A percentile compares a stretch with the other conserved stretches of the same genome.
Evolutionary conservation across 2,329 filamentous ascomycete genomes (phyloP).

Genomic region (Tolypocladium cylindrosporum): DNA sequence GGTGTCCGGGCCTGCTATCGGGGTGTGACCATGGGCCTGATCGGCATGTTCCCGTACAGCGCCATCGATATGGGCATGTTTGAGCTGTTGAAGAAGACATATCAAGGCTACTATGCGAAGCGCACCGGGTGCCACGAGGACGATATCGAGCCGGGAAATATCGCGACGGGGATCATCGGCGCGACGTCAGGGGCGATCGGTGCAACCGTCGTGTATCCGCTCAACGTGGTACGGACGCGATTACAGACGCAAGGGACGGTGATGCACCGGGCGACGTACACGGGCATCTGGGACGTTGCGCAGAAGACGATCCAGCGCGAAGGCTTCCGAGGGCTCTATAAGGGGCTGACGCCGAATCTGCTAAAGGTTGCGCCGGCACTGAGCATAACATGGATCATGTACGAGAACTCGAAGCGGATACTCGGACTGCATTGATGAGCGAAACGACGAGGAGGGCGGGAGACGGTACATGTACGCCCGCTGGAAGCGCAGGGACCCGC

Average conservation of each 20-base stretch:
- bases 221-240: conserved; percentile 86
- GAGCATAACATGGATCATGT: conserved; percentile 89
- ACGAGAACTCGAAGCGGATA: conserved; percentile 77
- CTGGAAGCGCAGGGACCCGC: not conserved
- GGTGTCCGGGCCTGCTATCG: conserved; percentile 75
- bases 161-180: conserved; percentile 80
- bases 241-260: conserved; percentile 89
- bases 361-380: conserved; percentile 94
- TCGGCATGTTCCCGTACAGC: conserved; percentile 97
- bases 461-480: not conserved
- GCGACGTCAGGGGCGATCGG: conserved; percentile 87
- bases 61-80: conserved; percentile 96
- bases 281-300: conserved; percentile 81
- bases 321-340: conserved; percentile 80
- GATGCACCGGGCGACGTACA: conserved; percentile 86
- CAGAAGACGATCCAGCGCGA: conserved; percentile 74
- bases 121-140: conserved; percentile 66
- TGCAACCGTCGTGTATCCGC: conserved; percentile 86
- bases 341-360: conserved; percentile 87
- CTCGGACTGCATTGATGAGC: conserved; percentile 38
- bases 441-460: not conserved
- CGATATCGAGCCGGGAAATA: conserved; percentile 70
- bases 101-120: conserved; percentile 61
- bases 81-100: conserved; percentile 74
- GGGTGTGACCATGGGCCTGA: conserved; percentile 82